A percentile compares a stretch with the other conserved stretches of the same genome.
These are phyloP conservation scores for Nicotiana attenuata DNA, from an alignment of 257 asterid species.

Conservation along the genomic window DNA sequence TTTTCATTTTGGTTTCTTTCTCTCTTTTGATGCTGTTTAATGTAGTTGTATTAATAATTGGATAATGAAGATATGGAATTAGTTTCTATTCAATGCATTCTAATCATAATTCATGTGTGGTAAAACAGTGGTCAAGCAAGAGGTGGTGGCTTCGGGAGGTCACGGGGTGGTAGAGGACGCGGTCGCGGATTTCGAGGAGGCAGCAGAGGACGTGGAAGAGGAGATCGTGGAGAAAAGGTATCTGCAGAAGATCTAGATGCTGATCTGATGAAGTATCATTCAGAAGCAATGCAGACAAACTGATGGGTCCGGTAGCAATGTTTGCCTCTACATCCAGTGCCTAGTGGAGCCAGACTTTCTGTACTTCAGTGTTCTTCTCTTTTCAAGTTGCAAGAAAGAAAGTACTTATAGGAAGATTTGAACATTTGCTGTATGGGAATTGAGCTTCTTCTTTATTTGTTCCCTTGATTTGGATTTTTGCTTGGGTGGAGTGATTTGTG, in stretches of 20 bases:
- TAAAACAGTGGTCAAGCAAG: slow-evolving; percentile 35
- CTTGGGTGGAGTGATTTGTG: slow-evolving; percentile 24
- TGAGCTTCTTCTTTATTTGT: background rate
- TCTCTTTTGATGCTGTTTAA: background rate
- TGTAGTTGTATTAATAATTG: background rate
- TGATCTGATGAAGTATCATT: slow-evolving; percentile 59
- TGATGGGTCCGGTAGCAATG: slow-evolving; percentile 14
- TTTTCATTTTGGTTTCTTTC: background rate
- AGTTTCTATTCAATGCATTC: background rate
- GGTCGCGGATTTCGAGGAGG: slow-evolving; percentile 40
- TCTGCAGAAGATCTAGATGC: slow-evolving; percentile 75
- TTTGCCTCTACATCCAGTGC: slow-evolving; percentile 8
- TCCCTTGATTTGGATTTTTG: slow-evolving; percentile 17
- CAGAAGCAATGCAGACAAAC: slow-evolving; percentile 47
- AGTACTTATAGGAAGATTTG: slow-evolving; percentile 16
- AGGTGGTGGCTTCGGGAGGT: slow-evolving; percentile 39
- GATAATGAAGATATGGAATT: background rate
- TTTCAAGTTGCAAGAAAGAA: slow-evolving; percentile 13
- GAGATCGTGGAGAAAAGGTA: slow-evolving; percentile 48
- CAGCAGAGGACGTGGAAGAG: slow-evolving; percentile 48
- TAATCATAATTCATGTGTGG: background rate
- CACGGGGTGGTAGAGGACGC: slow-evolving; percentile 35
- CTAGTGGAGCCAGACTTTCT: background rate
- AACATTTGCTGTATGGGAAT: slow-evolving; percentile 6
- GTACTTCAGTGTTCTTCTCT: background rate